These are phyloP conservation scores for Straminergon stramineum DNA, from an alignment of 225 moss, liverwort and hornwort genomes.

Conservation along the genomic window DNA sequence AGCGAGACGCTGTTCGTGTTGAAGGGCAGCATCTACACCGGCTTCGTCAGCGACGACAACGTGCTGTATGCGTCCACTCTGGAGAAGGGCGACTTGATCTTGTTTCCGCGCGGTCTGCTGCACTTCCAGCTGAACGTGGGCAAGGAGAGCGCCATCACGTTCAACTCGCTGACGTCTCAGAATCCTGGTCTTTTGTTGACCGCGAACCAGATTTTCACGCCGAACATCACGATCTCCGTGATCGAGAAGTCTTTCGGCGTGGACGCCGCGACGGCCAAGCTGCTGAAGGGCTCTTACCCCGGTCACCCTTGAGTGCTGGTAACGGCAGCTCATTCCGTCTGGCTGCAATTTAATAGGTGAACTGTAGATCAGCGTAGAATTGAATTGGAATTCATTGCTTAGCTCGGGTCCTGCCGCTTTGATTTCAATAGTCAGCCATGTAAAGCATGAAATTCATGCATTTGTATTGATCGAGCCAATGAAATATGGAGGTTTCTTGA, in stretches of 20 bases:
- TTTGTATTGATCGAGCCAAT: not conserved
- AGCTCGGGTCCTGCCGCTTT: not conserved
- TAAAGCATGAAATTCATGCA: not conserved
- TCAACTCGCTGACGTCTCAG: constrained; percentile 11
- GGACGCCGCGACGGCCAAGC: not conserved
- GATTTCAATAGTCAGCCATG: too few species aligned
- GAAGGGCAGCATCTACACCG: constrained; percentile 8
- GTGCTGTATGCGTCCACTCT: constrained; percentile 4
- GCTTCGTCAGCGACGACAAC: constrained; percentile 9
- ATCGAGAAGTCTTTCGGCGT: constrained; percentile 14
- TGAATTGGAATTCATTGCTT: not conserved
- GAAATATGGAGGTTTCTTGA: too few species aligned
- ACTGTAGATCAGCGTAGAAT: not conserved
- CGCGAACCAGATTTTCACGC: constrained; percentile 1
- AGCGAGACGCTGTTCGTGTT: constrained; percentile 3
- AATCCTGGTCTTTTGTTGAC: not conserved
- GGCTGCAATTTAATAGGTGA: not conserved
- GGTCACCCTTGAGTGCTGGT: not conserved
- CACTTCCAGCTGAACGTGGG: constrained; percentile 21
- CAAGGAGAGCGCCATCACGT: not conserved
- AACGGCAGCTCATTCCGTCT: too few species aligned
- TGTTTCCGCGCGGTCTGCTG: not conserved
- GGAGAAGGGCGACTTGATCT: not conserved
- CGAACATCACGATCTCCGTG: not conserved
- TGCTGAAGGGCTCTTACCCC: not conserved